These are phyloP conservation scores for Hypoxylon fuscum DNA, from an alignment of 495 filamentous ascomycete species.

Conservation along the genomic window DNA sequence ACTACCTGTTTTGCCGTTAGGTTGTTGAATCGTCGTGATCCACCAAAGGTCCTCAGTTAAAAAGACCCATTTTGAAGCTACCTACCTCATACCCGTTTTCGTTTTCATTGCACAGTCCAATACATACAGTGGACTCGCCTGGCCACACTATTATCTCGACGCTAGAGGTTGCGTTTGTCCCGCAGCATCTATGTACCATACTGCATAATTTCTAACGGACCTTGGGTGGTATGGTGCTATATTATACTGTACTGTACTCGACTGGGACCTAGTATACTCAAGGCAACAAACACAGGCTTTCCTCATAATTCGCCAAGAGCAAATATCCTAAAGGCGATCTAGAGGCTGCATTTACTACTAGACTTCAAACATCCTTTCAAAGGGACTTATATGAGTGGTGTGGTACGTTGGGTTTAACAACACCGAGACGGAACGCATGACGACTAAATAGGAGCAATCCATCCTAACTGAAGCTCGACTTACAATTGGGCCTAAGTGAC, in stretches of 20 bases:
- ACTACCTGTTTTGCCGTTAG: slow-evolving; percentile 16
- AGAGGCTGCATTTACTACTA: too few relatives aligned
- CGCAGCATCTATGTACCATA: slow-evolving; percentile 10
- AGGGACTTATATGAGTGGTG: slow-evolving; percentile 31
- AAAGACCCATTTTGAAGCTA: slow-evolving; percentile 11
- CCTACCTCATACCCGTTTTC: not conserved
- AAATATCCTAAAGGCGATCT: too few relatives aligned
- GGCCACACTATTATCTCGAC: slow-evolving; percentile 25
- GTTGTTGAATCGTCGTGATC: slow-evolving; percentile 23
- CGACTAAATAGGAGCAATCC: slow-evolving; percentile 34
- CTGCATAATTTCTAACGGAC: slow-evolving; percentile 21
- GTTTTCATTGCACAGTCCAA: slow-evolving; percentile 20
- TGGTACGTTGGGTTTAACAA: slow-evolving; percentile 29
- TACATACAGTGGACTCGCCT: slow-evolving; percentile 33
- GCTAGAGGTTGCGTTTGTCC: slow-evolving; percentile 18
- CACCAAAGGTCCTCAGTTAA: slow-evolving; percentile 13
- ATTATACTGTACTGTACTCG: slow-evolving; percentile 12
- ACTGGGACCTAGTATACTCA: slow-evolving; percentile 17
- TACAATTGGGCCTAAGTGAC: slow-evolving; percentile 20
- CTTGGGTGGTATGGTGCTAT: slow-evolving; percentile 25
- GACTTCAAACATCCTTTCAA: too few relatives aligned
- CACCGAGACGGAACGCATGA: slow-evolving; percentile 26
- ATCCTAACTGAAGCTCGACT: slow-evolving; percentile 21
- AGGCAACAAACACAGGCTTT: slow-evolving; percentile 29
- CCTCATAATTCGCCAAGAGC: slow-evolving; percentile 27